Conservation (phyloP, 1,284 basidiomycete genomes). For the Ustilago tritici region DNA sequence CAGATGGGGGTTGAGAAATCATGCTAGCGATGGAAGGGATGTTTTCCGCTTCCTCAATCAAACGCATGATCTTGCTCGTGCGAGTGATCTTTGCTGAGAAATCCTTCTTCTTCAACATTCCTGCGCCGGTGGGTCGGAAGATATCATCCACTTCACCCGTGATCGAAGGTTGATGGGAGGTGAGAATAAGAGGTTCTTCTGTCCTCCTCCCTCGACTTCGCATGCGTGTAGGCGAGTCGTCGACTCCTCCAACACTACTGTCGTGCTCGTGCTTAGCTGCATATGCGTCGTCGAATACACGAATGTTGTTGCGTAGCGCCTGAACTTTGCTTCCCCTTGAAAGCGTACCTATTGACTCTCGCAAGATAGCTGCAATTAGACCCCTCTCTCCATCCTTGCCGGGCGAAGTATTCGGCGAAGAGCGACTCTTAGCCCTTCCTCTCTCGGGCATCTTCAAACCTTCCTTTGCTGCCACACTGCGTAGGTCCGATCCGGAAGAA, state of each 20-base stretch:
- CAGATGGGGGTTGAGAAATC: not conserved
- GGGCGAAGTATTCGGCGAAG: constrained; percentile 5
- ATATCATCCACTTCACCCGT: constrained; percentile 13
- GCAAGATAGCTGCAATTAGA: constrained; percentile 16
- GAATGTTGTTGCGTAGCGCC: constrained; percentile 14
- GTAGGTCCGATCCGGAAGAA: constrained; percentile 25
- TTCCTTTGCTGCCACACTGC: constrained; percentile 4
- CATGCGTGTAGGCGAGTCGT: constrained; percentile 25
- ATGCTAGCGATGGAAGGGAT: constrained; percentile 18
- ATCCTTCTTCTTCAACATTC: constrained; percentile 27
- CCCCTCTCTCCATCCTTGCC: constrained; percentile 3
- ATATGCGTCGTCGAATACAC: constrained; percentile 20
- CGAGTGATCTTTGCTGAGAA: constrained; percentile 26
- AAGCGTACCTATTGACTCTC: constrained; percentile 21
- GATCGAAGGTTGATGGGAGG: not conserved
- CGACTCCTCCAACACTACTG: not conserved
- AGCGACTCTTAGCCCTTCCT: constrained; percentile 11
- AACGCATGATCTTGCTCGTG: constrained; percentile 49
- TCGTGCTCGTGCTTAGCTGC: not conserved
- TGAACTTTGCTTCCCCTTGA: constrained; percentile 11
- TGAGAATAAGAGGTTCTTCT: not conserved
- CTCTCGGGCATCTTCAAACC: constrained; percentile 31
- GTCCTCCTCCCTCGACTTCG: not conserved
- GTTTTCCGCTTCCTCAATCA: constrained; percentile 48
- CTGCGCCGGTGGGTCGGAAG: constrained; percentile 16